Evolutionary conservation across 768 basidiomycete genomes (phyloP).

Genomic region (Lactifluus pinguis): DNA sequence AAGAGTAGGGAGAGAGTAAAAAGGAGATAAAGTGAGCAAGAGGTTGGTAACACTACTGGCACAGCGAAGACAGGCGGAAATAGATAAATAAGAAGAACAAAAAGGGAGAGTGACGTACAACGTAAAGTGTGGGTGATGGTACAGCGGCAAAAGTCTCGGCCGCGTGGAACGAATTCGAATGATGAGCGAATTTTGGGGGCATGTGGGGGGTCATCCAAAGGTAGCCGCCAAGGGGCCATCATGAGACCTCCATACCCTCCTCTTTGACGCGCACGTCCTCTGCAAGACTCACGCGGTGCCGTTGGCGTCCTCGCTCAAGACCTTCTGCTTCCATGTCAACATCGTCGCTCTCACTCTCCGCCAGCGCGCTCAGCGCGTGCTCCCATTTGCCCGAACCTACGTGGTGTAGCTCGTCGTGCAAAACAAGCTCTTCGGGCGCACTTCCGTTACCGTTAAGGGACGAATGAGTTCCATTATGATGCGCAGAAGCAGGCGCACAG

Average conservation of each 20-base stretch:
- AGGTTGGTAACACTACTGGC: slow-evolving; percentile 11
- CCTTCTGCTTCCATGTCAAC: slow-evolving; percentile 11
- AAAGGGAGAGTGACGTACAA: slow-evolving; percentile 5
- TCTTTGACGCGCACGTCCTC: slow-evolving; percentile 16
- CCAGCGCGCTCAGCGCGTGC: slow-evolving; percentile 6
- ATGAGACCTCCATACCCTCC: slow-evolving; percentile 19
- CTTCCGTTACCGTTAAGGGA: slow-evolving; percentile 5
- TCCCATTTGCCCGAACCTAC: slow-evolving; percentile 14
- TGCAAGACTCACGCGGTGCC: slow-evolving; percentile 8
- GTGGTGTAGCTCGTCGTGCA: slow-evolving; percentile 12
- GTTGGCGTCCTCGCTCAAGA: slow-evolving; percentile 11
- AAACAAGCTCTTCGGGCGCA: slow-evolving; percentile 5
- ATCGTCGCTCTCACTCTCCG: slow-evolving; percentile 18
- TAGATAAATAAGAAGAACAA: slow-evolving; percentile 7
- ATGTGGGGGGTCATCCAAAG: not conserved
- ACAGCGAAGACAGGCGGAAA: slow-evolving; percentile 10
- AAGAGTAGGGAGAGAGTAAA: not conserved
- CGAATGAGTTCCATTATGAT: not conserved
- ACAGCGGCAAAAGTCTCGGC: not conserved
- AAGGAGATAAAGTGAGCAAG: not conserved
- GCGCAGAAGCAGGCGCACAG: not conserved
- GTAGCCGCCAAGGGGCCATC: slow-evolving; percentile 4
- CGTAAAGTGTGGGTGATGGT: not conserved
- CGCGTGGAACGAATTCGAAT: not conserved
- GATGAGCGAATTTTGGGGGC: not conserved